phyloP scores from a whole-genome alignment of 768 basidiomycete genomes.

The Vararia minispora region DNA sequence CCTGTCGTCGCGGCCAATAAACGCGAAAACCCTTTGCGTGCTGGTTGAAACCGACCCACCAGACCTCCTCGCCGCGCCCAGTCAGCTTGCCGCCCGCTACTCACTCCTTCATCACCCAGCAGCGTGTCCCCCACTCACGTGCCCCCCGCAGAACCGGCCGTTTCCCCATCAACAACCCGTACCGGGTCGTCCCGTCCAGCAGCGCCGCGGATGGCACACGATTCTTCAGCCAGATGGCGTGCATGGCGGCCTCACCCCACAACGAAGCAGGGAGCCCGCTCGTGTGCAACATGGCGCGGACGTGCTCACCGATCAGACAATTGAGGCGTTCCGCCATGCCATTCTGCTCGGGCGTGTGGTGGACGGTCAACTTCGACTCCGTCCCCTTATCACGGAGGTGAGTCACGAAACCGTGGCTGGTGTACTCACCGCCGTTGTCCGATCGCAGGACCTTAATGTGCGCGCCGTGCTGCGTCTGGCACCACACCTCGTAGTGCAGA shows the following conservation, averaged over 20 bases:
- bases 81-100: too few relatives aligned
- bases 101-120: too few relatives aligned
- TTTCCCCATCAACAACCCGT: constrained; percentile 5
- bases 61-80: too few relatives aligned
- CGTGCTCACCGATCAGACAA: constrained; percentile 9
- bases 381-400: constrained; percentile 11
- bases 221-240: constrained; percentile 19
- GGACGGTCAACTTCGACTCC: constrained; percentile 12
- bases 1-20: too few relatives aligned
- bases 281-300: constrained; percentile 10
- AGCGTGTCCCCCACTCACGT: too few relatives aligned
- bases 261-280: constrained; percentile 6
- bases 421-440: constrained; percentile 20
- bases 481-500: too few relatives aligned
- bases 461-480: too few relatives aligned
- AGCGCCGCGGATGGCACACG: constrained; percentile 16
- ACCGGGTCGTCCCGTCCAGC: constrained; percentile 14
- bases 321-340: constrained; percentile 17
- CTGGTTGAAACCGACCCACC: too few relatives aligned
- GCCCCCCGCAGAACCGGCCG: constrained; percentile 7
- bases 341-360: constrained; percentile 16
- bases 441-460: constrained; percentile 12
- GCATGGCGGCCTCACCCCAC: constrained; percentile 12
- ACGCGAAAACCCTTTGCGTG: too few relatives aligned
- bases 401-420: constrained; percentile 1